Base-by-base conservation (phyloP, 2,329 filamentous ascomycete genomes). In the Epicoccum nigrum region DNA sequence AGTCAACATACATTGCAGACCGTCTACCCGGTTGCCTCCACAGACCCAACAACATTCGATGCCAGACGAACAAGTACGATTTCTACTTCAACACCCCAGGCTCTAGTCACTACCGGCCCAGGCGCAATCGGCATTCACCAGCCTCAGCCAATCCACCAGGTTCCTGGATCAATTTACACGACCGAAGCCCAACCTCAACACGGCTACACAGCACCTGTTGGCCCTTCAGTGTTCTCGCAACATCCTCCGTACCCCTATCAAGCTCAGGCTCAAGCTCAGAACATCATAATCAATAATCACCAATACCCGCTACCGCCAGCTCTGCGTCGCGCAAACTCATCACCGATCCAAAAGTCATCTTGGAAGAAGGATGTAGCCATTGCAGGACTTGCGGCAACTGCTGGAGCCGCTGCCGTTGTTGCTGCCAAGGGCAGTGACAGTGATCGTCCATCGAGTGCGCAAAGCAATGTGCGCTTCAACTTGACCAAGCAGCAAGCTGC, bases 121-220 rank as follows among this genome's bases (percentile, higher is more conserved):
- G 69, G 64, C 77, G 79, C 84, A 0, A 81, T 91, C 25, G 85
- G 86, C 9, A 79, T 97, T n/a, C 88, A 94, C 69, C 90, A 96
- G 63, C 92, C 92, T 2, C 87, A 92, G 61, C 92, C 92, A 2
- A 82, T 90, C 51, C 80, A 83, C 2, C 90, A 89, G 0, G 85
- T 95, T 2, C 86, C 86, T 30, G 82, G 83, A 55, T 83, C 83
- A 15, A 81, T 92, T 1, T 89, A 90, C 62, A 81, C 74, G 16
- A 74, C 74, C 4, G 76, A 79, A 53, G 67, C 71, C 11, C 67
- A 72, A 9, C 35, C 71, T 13, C 72, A 74, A 21, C 51, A 74
- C 32, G 65, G 69, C 5, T 78, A 79, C 54, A 67, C 60, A 32
- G 72, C 74, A 17, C 75, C 77, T 8, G 69, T 62, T 19, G 74